Base-by-base conservation (phyloP, 1,284 basidiomycete genomes). In the Dichomitus squalens region DNA sequence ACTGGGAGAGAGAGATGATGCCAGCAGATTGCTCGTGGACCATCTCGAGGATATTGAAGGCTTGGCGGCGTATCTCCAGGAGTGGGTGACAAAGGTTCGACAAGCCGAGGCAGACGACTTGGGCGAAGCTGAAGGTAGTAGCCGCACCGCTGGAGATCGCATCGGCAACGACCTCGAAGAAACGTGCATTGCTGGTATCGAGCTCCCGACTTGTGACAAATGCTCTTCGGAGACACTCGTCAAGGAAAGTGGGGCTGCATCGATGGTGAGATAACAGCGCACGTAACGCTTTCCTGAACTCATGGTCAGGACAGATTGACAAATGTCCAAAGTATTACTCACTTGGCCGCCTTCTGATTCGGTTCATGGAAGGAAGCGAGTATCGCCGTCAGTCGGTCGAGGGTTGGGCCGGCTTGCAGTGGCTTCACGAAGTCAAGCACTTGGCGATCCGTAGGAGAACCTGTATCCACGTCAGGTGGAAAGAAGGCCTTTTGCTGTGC, bases 41-140 rank as follows among this genome's bases (percentile, higher is more conserved):
- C 18, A 83, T 81, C 64, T 92, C 87, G n/a, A 96, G 77, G 58
- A 93, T 83, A 58, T 86, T 81, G 70, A 96, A 90, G 0, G 95
- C 90, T 47, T 84, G 83, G n/a, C 83, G 81, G 6, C 95, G 87
- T 41, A 90, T 85, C 29, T 81, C 77, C 2, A 80, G 67, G 31
- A 85, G 80, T 2, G 86, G 84, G 70, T 96, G 92, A 34, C 92
- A 91, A 3, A 98, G 81, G 70, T 96, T 96, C 20, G 92, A 87
- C 9, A 97, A 75, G 0, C 90, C 91, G 4, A 96, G 79, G 65
- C 90, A 95, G n/a, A 87, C 81, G 9, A 87, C 78, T 68, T 96
- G 93, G 29, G 84, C 79, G 65, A 93, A 91, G 8, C 79, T 82
- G 70, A 95, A 90, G 29, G 79, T 77, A 66, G 85, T 87, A 16